Evolutionary conservation across 148 eudicot species (phyloP), one percentile per base, ranked within the genome.

Genomic region (Camellia japonica): DNA sequence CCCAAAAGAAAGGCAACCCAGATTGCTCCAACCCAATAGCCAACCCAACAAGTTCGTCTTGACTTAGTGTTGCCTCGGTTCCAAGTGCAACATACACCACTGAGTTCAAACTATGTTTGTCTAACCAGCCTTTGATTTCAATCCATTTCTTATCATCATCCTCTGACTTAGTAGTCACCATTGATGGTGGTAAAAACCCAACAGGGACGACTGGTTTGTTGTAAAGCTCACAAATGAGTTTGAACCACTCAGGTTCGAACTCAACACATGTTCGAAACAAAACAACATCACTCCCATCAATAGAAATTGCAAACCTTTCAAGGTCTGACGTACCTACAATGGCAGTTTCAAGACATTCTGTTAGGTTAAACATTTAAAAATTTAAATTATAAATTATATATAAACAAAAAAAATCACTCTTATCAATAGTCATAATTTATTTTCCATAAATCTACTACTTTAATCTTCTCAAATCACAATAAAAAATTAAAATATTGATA

Each of bases 1-100:
- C 91, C 85, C 92, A 83, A 56, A 91, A 70, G 82, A 93, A 93
- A 43, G 92, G 90, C 70, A 87, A 46, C 41, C 80, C 83, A 14
- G 89, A 86, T 20, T 76, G 82, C 83, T 90, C 97, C 52, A 93
- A 83, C 18, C 94, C 97, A n/a, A 83, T 85, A 70, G 94, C 93
- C 78, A 91, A 71, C 65, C 81, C 82, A 43, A 49, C 69, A 23
- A 87, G 75, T 83, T 91, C 91, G 4, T 83, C 79, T 19, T 79
- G 83, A 71, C 80, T 87, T 63, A 89, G 44, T 41, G 78, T 65
- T 15, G 92, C 90, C 83, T 93, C 94, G 79, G 89, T 90, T 60
- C 97, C 94, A 0, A 93, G 82, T 30, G 97, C 97, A 76, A 87
- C 92, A 75, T 86, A 91, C 3, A 93, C 78, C 4, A 93, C 89